Percentiles rank a stretch among this genome's conserved stretches.
These are phyloP conservation scores for Phytophthora lateralis DNA, from an alignment of 352 stramenopile species.

Conservation along the genomic window DNA sequence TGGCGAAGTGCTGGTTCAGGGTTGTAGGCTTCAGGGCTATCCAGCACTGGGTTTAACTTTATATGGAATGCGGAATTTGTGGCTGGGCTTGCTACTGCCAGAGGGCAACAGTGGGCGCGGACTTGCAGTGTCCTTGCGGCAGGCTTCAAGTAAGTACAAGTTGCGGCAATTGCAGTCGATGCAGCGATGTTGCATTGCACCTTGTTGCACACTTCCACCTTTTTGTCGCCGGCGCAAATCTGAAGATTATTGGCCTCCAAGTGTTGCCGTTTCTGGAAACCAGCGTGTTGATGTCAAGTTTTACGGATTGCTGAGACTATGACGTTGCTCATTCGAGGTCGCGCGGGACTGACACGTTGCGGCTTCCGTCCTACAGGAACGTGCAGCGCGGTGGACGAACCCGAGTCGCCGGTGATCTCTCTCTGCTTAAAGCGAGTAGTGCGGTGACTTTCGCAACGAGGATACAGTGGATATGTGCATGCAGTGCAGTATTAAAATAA, in stretches of 20 bases:
- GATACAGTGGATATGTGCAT: no score
- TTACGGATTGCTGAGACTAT: not conserved
- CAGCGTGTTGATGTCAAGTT: not conserved
- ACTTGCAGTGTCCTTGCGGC: slow-evolving; percentile 6
- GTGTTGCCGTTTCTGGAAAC: not conserved
- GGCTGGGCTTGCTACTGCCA: no score
- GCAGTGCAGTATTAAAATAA: slow-evolving; percentile 7
- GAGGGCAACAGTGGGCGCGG: not conserved
- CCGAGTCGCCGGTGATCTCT: not conserved
- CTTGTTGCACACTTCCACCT: slow-evolving; percentile 2
- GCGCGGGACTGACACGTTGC: no score
- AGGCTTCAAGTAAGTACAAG: slow-evolving; percentile 23
- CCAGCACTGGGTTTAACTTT: not conserved
- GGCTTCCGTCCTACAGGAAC: not conserved
- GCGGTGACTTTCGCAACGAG: not conserved
- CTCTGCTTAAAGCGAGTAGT: not conserved
- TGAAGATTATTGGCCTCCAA: slow-evolving; percentile 3
- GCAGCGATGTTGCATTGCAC: not conserved
- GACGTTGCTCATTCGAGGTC: slow-evolving; percentile 11
- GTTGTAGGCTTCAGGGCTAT: slow-evolving; percentile 4
- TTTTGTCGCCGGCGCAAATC: not conserved
- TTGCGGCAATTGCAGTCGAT: not conserved
- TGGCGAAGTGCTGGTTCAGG: not conserved
- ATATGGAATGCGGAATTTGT: not conserved
- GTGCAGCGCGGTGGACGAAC: not conserved